Evolutionary conservation across 805 yeast genomes (phyloP).

Genomic region (Metschnikowia lunata): DNA sequence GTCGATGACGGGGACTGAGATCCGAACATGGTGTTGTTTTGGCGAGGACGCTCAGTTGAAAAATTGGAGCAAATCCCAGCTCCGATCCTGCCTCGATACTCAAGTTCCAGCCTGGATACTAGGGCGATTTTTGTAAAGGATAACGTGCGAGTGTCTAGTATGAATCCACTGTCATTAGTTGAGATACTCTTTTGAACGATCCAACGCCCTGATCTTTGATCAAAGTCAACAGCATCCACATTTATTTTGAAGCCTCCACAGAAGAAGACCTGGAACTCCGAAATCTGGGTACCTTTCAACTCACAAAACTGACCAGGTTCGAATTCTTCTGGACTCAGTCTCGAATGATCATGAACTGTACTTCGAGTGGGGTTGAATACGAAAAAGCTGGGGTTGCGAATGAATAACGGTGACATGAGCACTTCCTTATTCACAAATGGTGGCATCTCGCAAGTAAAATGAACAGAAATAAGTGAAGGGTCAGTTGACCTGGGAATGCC

Average conservation of each 20-base stretch:
- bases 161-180: conserved; percentile 51
- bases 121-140: conserved; percentile 44
- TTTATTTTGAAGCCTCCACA: conserved; percentile 64
- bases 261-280: conserved; percentile 53
- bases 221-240: conserved; percentile 21
- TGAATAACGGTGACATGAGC: conserved; percentile 38
- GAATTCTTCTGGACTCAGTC: conserved; percentile 24
- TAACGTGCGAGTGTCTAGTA: conserved; percentile 50
- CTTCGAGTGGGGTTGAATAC: conserved; percentile 31
- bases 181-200: conserved; percentile 39
- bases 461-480: conserved; percentile 30
- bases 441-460: conserved; percentile 36
- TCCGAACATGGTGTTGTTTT: neutral
- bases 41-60: neutral
- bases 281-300: conserved; percentile 45
- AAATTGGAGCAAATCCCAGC: conserved; percentile 20
- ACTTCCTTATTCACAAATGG: conserved; percentile 35
- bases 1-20: conserved; percentile 1
- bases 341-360: conserved; percentile 27
- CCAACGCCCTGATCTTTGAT: conserved; percentile 29
- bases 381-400: conserved; percentile 31
- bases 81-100: conserved; percentile 30
- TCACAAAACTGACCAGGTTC: conserved; percentile 52
- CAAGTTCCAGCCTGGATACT: conserved; percentile 15
- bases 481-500: conserved; percentile 33